Base-by-base conservation (phyloP, 768 basidiomycete species). In the Termitomyces sp. region DNA sequence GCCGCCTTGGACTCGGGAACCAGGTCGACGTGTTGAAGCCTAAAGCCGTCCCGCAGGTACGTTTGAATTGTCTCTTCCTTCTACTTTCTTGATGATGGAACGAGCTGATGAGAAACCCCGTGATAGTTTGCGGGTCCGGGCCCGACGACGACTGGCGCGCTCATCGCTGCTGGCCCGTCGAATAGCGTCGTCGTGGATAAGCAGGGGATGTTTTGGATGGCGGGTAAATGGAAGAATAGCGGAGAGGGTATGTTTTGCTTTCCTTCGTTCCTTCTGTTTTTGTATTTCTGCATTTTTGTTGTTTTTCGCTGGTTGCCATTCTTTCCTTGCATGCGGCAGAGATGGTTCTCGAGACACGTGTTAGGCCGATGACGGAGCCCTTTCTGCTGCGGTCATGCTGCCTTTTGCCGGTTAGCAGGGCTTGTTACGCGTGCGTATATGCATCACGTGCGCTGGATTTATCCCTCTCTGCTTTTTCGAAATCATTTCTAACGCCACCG, bases 161-260 rank as follows among this genome's bases (percentile, higher is more conserved):
- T 76, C 32, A 82, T 98, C 32, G 74, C 81, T 10, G 91, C 91
- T 26, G 96, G 96, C 16, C 91, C 93, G 0, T 80, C 93, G 6
- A 92, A 84, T 71, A 88, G 87, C n/a, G 83, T 90, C 7, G 88
- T 93, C 30, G 78, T 94, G 41, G 94, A 96, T 69, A 85, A 81
- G 50, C 88, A 92, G 66, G 79, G 82, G n/a, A 91, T 93, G 85
- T 92, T 85, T 67, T 95, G 82, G 81, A 90, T 89, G 85, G 89
- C 88, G 46, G 91, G 88, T 40, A 94, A 89, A 85, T 98, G 92
- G 91, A 98, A 98, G 73, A 91, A 87, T 63, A 94, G 93, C 6
- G 95, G 95, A 12, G 95, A 97, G 72, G 95, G 94, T 84, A 65
- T 55, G 74, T 65, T 23, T 35, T 8, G 16, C 2, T 35, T 38